phyloP scores from a whole-genome alignment of 2,329 filamentous ascomycete genomes.

The Colletotrichum lentis region DNA sequence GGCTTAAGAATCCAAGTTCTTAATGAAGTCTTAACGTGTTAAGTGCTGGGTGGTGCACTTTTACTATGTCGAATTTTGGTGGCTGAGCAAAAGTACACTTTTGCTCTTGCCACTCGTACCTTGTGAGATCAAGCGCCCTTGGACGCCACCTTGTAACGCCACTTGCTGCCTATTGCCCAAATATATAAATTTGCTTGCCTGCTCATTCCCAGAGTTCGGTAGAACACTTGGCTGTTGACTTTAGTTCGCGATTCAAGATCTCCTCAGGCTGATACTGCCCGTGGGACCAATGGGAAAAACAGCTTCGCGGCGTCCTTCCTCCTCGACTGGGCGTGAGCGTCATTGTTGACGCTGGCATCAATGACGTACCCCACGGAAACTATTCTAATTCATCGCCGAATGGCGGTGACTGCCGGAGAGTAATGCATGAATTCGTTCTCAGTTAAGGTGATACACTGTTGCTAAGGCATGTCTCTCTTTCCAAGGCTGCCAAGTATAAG shows the following conservation, averaged over 20 bases:
- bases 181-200: neutral
- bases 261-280: neutral
- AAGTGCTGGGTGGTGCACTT: neutral
- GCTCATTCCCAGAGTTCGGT: neutral
- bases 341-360: neutral
- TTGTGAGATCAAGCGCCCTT: neutral
- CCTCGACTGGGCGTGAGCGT: neutral
- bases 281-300: neutral
- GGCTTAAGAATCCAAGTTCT: neutral
- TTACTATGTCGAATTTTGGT: neutral
- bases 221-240: slow-evolving; percentile 48
- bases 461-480: slow-evolving; percentile 55
- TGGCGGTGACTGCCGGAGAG: neutral
- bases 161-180: neutral
- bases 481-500: slow-evolving; percentile 98
- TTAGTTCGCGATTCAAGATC: slow-evolving; percentile 99
- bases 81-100: neutral
- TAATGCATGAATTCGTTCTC: neutral
- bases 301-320: neutral
- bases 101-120: neutral
- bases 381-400: neutral
- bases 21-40: neutral
- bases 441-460: neutral
- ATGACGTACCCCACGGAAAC: neutral
- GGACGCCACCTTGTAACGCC: neutral